Percentiles rank a stretch among this genome's conserved stretches.
Evolutionary conservation across 768 basidiomycete genomes (phyloP).

Genomic region (Boletellus emodensis): DNA sequence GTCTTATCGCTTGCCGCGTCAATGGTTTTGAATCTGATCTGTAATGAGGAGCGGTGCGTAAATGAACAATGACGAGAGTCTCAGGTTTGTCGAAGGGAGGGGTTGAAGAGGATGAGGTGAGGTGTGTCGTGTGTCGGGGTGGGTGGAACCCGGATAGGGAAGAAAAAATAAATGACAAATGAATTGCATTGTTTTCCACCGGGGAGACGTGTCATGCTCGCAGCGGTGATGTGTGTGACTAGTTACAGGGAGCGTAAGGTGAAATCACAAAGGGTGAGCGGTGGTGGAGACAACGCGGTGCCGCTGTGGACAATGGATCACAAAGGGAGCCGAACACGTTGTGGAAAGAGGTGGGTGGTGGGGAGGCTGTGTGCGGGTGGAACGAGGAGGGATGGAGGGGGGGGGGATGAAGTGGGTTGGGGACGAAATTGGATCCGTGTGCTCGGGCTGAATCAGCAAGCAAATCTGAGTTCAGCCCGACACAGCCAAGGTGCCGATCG

Average conservation of each 20-base stretch:
- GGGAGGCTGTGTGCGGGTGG: conserved; percentile 3
- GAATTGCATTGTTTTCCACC: background rate
- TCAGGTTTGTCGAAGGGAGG: too few relatives aligned
- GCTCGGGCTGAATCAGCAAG: conserved; percentile 23
- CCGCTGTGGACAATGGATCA: conserved; percentile 14
- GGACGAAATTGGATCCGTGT: conserved; percentile 7
- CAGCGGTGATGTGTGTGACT: conserved; percentile 4
- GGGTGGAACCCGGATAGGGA: background rate
- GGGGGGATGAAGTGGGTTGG: conserved; percentile 1
- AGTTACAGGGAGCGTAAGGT: conserved; percentile 17
- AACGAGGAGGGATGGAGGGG: background rate
- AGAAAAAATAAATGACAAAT: background rate
- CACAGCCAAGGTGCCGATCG: conserved; percentile 32
- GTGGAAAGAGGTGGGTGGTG: conserved; percentile 11
- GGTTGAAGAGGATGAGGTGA: too few relatives aligned
- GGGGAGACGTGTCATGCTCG: conserved; percentile 3
- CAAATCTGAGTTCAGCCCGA: conserved; percentile 18
- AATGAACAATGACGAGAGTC: too few relatives aligned
- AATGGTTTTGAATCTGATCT: too few relatives aligned
- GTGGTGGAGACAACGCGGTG: conserved; percentile 23
- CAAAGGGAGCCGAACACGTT: conserved; percentile 20
- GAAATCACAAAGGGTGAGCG: background rate
- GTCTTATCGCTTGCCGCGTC: too few relatives aligned
- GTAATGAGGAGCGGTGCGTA: too few relatives aligned
- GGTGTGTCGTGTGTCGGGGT: too few relatives aligned